phyloP scores from a whole-genome alignment of 805 yeast species.

The Danielozyma ontarioensis region DNA sequence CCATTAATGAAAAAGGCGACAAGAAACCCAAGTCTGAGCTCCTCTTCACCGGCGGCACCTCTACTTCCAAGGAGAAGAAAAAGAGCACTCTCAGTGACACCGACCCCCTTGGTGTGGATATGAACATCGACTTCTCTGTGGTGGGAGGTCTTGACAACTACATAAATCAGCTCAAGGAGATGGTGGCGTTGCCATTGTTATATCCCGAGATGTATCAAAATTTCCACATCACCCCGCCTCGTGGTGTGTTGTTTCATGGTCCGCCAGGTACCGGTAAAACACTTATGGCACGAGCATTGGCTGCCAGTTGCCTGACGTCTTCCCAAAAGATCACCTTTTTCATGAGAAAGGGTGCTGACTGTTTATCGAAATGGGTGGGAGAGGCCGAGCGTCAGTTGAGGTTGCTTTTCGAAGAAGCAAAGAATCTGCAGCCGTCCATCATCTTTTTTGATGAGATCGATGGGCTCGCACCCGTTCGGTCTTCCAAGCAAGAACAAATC shows the following conservation, averaged over 20 bases:
- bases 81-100: conserved; percentile 73
- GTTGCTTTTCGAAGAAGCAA: conserved; percentile 90
- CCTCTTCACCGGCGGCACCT: conserved; percentile 25
- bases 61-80: conserved; percentile 36
- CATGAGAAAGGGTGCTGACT: conserved; percentile 98
- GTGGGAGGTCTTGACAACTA: conserved; percentile 92
- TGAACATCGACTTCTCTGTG: conserved; percentile 75
- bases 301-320: conserved; percentile 87
- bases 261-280: conserved; percentile 99
- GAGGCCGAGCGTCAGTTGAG: conserved; percentile 96
- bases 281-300: conserved; percentile 93
- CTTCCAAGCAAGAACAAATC: conserved; percentile 96
- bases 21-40: conserved; percentile 18
- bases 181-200: conserved; percentile 88
- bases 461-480: conserved; percentile 96
- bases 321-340: conserved; percentile 87
- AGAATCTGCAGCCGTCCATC: conserved; percentile 90
- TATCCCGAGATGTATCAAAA: conserved; percentile 91
- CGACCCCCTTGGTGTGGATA: conserved; percentile 89
- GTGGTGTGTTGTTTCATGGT: conserved; percentile 97
- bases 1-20: conserved; percentile 38
- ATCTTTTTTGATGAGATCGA: conserved; percentile 97
- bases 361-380: conserved; percentile 97
- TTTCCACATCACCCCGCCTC: conserved; percentile 89
- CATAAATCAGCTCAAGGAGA: conserved; percentile 88